Percentiles rank a stretch among this genome's conserved stretches.
phyloP scores from a whole-genome alignment of 768 basidiomycete genomes.

The Tulasnella sp. region DNA sequence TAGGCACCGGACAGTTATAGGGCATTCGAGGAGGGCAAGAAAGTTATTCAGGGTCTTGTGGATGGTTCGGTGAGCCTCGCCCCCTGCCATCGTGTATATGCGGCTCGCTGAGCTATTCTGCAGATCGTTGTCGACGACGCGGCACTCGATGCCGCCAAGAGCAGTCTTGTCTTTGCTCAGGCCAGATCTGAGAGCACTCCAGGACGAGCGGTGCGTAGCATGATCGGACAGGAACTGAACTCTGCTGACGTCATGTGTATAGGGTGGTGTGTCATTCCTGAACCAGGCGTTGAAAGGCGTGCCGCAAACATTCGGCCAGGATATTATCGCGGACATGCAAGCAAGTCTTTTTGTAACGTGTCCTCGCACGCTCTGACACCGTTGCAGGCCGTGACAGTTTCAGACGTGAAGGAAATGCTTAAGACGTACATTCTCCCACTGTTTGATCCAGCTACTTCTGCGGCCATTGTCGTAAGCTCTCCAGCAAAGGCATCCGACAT shows the following conservation, averaged over 20 bases:
- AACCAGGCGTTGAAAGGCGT: constrained; percentile 89
- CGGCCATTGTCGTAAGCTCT: constrained; percentile 71
- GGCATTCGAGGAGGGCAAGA: constrained; percentile 69
- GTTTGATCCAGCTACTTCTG: constrained; percentile 63
- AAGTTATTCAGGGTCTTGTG: constrained; percentile 64
- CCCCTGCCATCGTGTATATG: background rate
- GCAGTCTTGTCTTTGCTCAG: constrained; percentile 75
- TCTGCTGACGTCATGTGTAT: background rate
- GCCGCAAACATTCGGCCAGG: constrained; percentile 55
- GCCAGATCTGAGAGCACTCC: constrained; percentile 74
- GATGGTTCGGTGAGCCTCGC: constrained; percentile 56
- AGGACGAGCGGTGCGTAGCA: constrained; percentile 59
- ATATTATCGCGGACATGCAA: constrained; percentile 62
- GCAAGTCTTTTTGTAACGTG: constrained; percentile 17
- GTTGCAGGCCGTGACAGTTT: constrained; percentile 52
- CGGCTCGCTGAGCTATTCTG: background rate
- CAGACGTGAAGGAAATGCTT: constrained; percentile 59
- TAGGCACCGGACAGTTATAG: constrained; percentile 70
- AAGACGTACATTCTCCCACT: constrained; percentile 69
- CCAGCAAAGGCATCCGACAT: constrained; percentile 69
- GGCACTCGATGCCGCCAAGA: constrained; percentile 81
- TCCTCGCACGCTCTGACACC: background rate
- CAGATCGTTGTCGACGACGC: constrained; percentile 76
- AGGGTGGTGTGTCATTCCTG: constrained; percentile 73
- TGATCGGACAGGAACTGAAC: background rate